phyloP scores from a whole-genome alignment of 805 yeast genomes.

The Yamadazyma ubonensis region DNA sequence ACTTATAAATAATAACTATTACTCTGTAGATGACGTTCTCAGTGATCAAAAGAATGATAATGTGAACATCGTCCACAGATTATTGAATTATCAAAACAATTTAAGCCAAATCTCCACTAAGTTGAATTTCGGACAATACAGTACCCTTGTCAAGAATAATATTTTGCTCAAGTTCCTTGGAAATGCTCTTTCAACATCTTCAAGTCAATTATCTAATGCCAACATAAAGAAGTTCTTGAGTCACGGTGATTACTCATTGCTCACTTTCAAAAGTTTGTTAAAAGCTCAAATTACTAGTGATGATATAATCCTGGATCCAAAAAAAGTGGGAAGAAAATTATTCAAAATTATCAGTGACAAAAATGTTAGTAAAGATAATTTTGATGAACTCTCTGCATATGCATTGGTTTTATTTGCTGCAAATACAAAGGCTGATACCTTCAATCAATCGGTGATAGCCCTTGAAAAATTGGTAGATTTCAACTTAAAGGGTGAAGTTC shows the following conservation, averaged over 20 bases:
- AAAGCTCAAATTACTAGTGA: constrained; percentile 26
- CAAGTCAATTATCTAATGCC: constrained; percentile 21
- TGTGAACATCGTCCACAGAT: constrained; percentile 32
- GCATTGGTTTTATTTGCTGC: constrained; percentile 29
- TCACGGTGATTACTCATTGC: constrained; percentile 31
- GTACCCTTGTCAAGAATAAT: constrained; percentile 43
- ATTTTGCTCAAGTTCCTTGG: constrained; percentile 40
- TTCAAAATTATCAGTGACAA: constrained; percentile 18
- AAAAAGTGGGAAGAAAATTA: constrained; percentile 21
- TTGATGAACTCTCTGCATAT: constrained; percentile 23
- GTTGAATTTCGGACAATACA: constrained; percentile 39
- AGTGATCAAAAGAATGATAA: constrained; percentile 16
- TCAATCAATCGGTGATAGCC: constrained; percentile 30
- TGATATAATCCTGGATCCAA: constrained; percentile 22
- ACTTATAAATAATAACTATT: constrained; percentile 45
- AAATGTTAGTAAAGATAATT: constrained; percentile 5
- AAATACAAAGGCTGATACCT: constrained; percentile 21
- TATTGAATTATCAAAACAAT: constrained; percentile 33
- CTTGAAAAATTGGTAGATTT: constrained; percentile 32
- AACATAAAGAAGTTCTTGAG: constrained; percentile 17
- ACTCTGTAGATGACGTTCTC: constrained; percentile 25
- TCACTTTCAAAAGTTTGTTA: constrained; percentile 29
- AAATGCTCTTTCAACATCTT: constrained; percentile 32
- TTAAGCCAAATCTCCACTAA: constrained; percentile 32
- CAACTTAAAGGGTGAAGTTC: constrained; percentile 9